phyloP scores from a whole-genome alignment of 163 green algal species.

The Scenedesmus sp. region DNA sequence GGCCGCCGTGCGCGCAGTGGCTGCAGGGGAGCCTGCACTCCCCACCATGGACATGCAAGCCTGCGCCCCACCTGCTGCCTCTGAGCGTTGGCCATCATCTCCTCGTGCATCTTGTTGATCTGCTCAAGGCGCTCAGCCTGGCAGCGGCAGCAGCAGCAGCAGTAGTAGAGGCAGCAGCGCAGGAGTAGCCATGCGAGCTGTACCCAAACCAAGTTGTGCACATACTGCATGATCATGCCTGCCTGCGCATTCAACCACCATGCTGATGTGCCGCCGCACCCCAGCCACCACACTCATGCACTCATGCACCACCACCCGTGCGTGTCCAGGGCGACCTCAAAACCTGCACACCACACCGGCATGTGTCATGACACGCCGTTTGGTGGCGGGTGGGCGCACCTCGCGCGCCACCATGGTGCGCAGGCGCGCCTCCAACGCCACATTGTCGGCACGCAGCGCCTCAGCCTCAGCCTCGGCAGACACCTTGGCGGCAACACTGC shows the following conservation, averaged over 20 bases:
- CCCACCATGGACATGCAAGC: background rate
- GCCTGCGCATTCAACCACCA: no score
- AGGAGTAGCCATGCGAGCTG: no score
- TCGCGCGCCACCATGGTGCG: conserved; percentile 63
- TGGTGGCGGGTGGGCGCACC: background rate
- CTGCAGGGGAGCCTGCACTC: no score
- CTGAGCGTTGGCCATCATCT: conserved; percentile 58
- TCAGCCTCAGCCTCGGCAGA: conserved; percentile 57
- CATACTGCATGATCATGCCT: no score
- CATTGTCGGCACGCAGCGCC: conserved; percentile 57
- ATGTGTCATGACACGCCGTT: background rate
- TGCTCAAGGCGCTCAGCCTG: background rate
- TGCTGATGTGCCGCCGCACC: no score
- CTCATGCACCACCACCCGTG: no score
- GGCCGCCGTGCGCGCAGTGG: no score
- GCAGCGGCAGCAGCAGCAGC: background rate
- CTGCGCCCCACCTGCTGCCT: conserved; percentile 31
- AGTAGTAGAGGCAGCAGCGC: background rate
- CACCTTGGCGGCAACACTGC: conserved; percentile 47
- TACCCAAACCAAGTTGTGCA: no score
- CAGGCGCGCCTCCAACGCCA: conserved; percentile 50
- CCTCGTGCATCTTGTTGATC: conserved; percentile 53
- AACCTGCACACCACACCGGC: background rate
- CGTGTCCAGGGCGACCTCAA: no score
- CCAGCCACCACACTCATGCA: no score